Evolutionary conservation across 768 basidiomycete species (phyloP).

Genomic region (Russula emetica): DNA sequence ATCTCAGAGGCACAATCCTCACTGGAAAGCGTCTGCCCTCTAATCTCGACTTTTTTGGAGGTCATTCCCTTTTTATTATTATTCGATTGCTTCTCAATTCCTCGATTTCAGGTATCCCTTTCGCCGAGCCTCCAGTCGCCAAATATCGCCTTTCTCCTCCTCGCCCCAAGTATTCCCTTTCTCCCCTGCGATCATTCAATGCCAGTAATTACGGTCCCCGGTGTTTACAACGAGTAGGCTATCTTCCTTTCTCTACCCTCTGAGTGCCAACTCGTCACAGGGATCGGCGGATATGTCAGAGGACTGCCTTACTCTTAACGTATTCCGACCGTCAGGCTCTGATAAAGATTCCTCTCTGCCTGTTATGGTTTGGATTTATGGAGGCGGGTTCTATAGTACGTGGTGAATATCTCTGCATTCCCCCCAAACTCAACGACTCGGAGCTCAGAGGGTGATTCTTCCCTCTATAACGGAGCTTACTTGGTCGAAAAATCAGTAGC

Average conservation of each 20-base stretch:
- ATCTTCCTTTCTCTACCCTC: not conserved
- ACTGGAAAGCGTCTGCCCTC: constrained; percentile 26
- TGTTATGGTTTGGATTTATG: constrained; percentile 46
- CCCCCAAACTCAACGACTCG: not conserved
- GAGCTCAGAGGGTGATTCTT: constrained; percentile 16
- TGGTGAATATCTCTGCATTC: not conserved
- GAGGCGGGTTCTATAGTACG: constrained; percentile 37
- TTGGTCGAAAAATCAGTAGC: constrained; percentile 18
- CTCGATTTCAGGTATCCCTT: constrained; percentile 34
- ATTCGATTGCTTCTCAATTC: not conserved
- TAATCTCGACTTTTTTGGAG: constrained; percentile 35
- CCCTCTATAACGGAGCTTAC: constrained; percentile 1
- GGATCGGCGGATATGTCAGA: constrained; percentile 35
- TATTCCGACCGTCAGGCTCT: constrained; percentile 40
- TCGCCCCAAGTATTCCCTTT: constrained; percentile 25
- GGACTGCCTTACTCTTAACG: constrained; percentile 48
- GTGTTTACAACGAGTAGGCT: constrained; percentile 32
- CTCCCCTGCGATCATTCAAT: constrained; percentile 31
- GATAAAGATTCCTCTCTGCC: constrained; percentile 34
- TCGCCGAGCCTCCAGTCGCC: constrained; percentile 36
- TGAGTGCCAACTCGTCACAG: not conserved
- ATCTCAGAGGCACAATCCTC: constrained; percentile 30
- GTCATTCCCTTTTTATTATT: constrained; percentile 7
- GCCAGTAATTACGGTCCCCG: constrained; percentile 33
- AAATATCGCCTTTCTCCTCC: constrained; percentile 33